Conservation (phyloP, 139 green algal genomes). For the Micractinium conductrix region DNA sequence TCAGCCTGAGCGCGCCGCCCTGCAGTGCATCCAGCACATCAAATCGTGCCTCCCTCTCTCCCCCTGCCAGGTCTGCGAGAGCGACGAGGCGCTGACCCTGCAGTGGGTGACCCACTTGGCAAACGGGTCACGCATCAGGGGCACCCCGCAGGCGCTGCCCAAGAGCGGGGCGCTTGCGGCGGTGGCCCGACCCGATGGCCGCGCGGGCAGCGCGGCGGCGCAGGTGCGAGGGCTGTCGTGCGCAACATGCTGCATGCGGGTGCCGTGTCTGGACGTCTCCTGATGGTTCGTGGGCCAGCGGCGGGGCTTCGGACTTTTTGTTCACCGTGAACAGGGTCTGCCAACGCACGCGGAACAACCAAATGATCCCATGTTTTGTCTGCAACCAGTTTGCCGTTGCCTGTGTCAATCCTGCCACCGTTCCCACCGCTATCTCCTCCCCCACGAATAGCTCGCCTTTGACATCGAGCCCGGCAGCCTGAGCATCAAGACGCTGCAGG, state of each 20-base stretch:
- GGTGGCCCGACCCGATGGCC: slow-evolving; percentile 4
- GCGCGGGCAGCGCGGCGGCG: neutral
- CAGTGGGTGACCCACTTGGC: slow-evolving; percentile 6
- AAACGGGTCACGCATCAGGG: neutral
- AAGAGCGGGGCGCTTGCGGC: neutral
- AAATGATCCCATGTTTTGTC: neutral
- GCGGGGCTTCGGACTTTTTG: too few species aligned
- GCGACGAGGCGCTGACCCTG: neutral
- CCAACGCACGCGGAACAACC: too few species aligned
- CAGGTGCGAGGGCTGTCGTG: neutral
- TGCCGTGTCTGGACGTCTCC: too few species aligned
- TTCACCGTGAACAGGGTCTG: neutral
- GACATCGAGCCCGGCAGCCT: slow-evolving; percentile 6
- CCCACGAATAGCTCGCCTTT: neutral
- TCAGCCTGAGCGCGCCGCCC: neutral
- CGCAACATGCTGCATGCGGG: neutral
- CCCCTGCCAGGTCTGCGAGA: neutral
- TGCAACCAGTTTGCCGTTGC: too few species aligned
- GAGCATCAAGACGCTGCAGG: neutral
- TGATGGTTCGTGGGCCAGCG: too few species aligned
- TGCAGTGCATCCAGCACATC: neutral
- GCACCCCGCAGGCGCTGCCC: neutral
- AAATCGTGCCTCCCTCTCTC: neutral
- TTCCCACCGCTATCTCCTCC: neutral
- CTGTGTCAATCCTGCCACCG: neutral